Conservation (phyloP, 805 yeast species). For the Sugiyamaella valdiviana region DNA sequence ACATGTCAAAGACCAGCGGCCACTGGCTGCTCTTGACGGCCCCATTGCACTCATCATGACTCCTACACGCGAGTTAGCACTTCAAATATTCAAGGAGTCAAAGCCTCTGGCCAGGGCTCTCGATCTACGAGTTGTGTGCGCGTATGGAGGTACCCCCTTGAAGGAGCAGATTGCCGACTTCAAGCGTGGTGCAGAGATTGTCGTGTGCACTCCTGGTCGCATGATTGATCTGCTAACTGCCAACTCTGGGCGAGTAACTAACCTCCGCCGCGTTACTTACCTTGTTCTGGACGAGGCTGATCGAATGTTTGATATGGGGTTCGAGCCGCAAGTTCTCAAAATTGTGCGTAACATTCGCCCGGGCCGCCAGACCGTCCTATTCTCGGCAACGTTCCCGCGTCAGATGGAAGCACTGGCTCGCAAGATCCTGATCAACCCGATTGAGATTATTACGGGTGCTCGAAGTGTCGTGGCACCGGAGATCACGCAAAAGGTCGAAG, state of each 20-base stretch:
- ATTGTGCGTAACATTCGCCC: constrained; percentile 72
- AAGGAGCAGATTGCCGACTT: constrained; percentile 75
- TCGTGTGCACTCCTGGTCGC: constrained; percentile 94
- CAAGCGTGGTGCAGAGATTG: constrained; percentile 68
- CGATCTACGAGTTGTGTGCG: constrained; percentile 57
- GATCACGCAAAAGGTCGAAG: constrained; percentile 63
- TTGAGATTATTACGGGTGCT: constrained; percentile 75
- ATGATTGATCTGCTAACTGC: constrained; percentile 82
- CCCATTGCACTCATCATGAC: constrained; percentile 77
- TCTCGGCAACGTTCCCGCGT: constrained; percentile 89
- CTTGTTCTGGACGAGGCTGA: constrained; percentile 96
- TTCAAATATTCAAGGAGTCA: constrained; percentile 71
- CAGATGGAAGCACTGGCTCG: constrained; percentile 72
- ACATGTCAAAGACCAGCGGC: constrained; percentile 71
- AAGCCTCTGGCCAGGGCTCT: constrained; percentile 48
- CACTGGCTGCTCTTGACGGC: constrained; percentile 46
- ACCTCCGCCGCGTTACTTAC: constrained; percentile 63
- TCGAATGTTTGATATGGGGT: constrained; percentile 93
- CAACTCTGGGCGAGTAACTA: constrained; percentile 70
- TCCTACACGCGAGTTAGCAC: constrained; percentile 89
- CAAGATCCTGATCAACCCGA: constrained; percentile 54
- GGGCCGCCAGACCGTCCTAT: constrained; percentile 81
- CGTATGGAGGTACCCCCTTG: constrained; percentile 86
- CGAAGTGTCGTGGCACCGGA: constrained; percentile 75
- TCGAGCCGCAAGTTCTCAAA: constrained; percentile 89